Percentiles rank a stretch among this genome's conserved stretches.
These are phyloP conservation scores for Populus pruinosa DNA, from an alignment of 345 rosid genomes.

Conservation along the genomic window DNA sequence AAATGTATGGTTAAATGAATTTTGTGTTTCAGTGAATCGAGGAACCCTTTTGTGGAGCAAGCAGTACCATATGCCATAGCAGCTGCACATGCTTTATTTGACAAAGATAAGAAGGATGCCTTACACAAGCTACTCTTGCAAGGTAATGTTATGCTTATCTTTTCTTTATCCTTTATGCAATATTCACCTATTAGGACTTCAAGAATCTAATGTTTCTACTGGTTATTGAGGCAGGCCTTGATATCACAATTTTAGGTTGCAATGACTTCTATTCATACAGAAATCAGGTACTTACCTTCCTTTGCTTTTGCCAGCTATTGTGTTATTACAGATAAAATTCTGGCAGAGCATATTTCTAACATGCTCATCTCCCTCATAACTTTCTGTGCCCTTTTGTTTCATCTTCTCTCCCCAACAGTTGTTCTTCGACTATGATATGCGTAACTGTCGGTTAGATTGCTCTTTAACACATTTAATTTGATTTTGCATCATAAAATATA, in stretches of 20 bases:
- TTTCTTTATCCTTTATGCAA: not conserved
- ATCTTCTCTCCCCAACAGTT: not conserved
- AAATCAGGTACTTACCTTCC: constrained; percentile 49
- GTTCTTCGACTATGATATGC: not conserved
- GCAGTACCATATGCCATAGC: constrained; percentile 76
- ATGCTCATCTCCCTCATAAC: not conserved
- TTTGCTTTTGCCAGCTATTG: not conserved
- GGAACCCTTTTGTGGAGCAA: constrained; percentile 88
- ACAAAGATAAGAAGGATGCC: constrained; percentile 48
- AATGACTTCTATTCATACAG: constrained; percentile 96
- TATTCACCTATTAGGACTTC: not conserved
- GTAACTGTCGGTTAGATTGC: not conserved
- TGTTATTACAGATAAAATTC: not conserved
- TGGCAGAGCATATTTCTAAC: not conserved
- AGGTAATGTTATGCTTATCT: constrained; percentile 39
- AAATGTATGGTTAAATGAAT: constrained; percentile 1
- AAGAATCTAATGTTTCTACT: constrained; percentile 25
- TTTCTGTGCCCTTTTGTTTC: not conserved
- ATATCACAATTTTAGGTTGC: constrained; percentile 80
- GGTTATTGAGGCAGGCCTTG: constrained; percentile 65
- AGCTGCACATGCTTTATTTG: constrained; percentile 60
- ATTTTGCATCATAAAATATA: not conserved
- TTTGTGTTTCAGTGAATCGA: constrained; percentile 52
- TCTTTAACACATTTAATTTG: not conserved
- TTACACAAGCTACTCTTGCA: constrained; percentile 71